Evolutionary conservation across 345 rosid species (phyloP), one percentile per base, ranked within the genome.

Genomic region (Dovyalis caffra): DNA sequence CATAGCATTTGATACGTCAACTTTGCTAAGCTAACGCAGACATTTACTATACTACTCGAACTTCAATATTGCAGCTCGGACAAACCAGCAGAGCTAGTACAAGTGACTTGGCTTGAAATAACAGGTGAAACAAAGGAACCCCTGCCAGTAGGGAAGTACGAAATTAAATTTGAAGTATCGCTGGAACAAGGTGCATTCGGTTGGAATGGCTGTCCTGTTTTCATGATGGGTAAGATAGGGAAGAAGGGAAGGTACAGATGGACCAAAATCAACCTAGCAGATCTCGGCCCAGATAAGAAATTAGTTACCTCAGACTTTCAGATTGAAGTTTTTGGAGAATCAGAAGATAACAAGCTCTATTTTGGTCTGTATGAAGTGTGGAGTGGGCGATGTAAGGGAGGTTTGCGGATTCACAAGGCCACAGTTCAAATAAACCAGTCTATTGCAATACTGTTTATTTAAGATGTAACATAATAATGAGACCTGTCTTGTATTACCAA

Each of bases 281-380:
- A 28, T 0, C 6, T 32, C 1, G 5, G 0, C 29, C 21, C 26
- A 8, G 29, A 1, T 16, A 21, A 37, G 9, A 4, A 6, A 5
- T 0, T 10, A 7, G 3, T 12, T 23, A 0, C 11, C 15, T 31
- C 7, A 23, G 51, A 38, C 0, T 34, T 75, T 2, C 3, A 0
- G 15, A 31, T 90, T 28, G 47, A 26, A 0, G 85, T 85, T 68
- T 56, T 1, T 26, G 0, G 3, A 2, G 2, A 4, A 6, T 0
- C 0, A 2, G 2, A 0, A 0, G 85, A 85, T 5, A 31, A 2
- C 0, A 73, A 66, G 66, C 83, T 92, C 35, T 81, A 73, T 74
- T 90, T 91, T 64, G 97, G 97, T 21, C 73, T 91, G 18, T 91
- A 91, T 65, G 97, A 92, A 69, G 88, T 90, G 7, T 86, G 97